Percentiles rank a stretch among this genome's conserved stretches.
These are phyloP conservation scores for Fusarium sulawesiense DNA, from an alignment of 2,329 filamentous ascomycete species.

Conservation along the genomic window DNA sequence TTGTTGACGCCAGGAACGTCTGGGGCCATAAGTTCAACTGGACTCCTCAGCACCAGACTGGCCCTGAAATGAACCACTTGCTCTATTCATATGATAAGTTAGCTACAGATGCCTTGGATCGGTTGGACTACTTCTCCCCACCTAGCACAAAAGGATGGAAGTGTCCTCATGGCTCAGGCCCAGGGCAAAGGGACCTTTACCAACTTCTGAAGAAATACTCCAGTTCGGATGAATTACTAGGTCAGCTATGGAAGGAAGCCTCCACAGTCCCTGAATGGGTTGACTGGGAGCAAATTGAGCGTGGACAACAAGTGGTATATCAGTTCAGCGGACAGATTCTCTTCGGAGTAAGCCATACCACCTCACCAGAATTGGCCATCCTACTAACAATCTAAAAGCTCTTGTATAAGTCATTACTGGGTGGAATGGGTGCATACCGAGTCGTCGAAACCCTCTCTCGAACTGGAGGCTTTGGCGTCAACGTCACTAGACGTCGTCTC, in stretches of 20 bases:
- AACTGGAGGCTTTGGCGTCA: slow-evolving; percentile 78
- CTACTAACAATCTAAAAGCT: slow-evolving; percentile 51
- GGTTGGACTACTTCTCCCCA: slow-evolving; percentile 69
- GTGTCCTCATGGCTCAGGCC: slow-evolving; percentile 45
- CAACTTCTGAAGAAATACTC: slow-evolving; percentile 69
- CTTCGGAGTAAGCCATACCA: slow-evolving; percentile 59
- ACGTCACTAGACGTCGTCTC: slow-evolving; percentile 71
- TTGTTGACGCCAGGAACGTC: slow-evolving; percentile 26
- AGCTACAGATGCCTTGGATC: slow-evolving; percentile 72
- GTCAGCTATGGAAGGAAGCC: slow-evolving; percentile 72
- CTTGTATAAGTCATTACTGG: slow-evolving; percentile 73
- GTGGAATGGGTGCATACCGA: slow-evolving; percentile 77
- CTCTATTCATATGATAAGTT: slow-evolving; percentile 76
- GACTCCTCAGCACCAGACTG: slow-evolving; percentile 71
- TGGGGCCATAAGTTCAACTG: slow-evolving; percentile 72
- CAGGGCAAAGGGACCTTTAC: slow-evolving; percentile 68
- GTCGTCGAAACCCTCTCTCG: slow-evolving; percentile 79
- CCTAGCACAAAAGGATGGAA: slow-evolving; percentile 43
- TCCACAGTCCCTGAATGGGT: slow-evolving; percentile 79
- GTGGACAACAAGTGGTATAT: slow-evolving; percentile 82
- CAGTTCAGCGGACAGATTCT: slow-evolving; percentile 76
- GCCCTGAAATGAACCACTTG: slow-evolving; percentile 68
- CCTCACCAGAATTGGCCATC: not conserved
- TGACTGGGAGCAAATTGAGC: slow-evolving; percentile 78
- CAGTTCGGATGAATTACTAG: slow-evolving; percentile 64